Evolutionary conservation across 441 rosid species (phyloP).

Genomic region (Aquilaria agallochum): DNA sequence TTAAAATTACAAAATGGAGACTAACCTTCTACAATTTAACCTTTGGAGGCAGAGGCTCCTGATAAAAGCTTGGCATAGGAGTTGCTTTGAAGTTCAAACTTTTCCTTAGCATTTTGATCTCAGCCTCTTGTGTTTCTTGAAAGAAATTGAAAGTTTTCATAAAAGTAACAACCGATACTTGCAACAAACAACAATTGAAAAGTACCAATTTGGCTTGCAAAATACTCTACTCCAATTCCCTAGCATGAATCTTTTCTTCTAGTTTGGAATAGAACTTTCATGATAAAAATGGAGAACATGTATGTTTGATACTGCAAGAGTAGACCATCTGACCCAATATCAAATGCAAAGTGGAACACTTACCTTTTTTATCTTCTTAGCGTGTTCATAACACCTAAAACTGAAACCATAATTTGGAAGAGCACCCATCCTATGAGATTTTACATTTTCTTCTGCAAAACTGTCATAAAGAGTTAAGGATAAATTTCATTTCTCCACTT

Average conservation of each 20-base stretch:
- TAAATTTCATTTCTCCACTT: background rate
- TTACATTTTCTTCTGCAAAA: constrained; percentile 59
- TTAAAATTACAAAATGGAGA: background rate
- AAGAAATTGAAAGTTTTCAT: constrained; percentile 13
- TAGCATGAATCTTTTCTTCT: constrained; percentile 95
- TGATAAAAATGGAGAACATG: constrained; percentile 1
- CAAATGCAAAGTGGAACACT: constrained; percentile 8
- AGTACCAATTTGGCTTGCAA: constrained; percentile 91
- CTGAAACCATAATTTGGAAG: constrained; percentile 91
- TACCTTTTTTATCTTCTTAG: constrained; percentile 98
- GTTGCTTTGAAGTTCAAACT: constrained; percentile 28
- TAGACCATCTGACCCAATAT: constrained; percentile 10
- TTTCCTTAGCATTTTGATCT: constrained; percentile 84
- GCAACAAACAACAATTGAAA: background rate
- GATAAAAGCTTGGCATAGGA: constrained; percentile 97
- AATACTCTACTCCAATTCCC: constrained; percentile 66
- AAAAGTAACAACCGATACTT: constrained; percentile 1
- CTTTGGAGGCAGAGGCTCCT: constrained; percentile 91
- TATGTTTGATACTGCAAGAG: background rate
- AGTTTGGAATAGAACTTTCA: constrained; percentile 84
- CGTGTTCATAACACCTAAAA: constrained; percentile 92
- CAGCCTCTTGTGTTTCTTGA: constrained; percentile 96
- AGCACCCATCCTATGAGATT: constrained; percentile 25
- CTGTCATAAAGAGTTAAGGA: constrained; percentile 52
- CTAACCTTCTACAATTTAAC: constrained; percentile 83